Evolutionary conservation across 257 asterid genomes (phyloP).

Genomic region (Scutellaria minor): DNA sequence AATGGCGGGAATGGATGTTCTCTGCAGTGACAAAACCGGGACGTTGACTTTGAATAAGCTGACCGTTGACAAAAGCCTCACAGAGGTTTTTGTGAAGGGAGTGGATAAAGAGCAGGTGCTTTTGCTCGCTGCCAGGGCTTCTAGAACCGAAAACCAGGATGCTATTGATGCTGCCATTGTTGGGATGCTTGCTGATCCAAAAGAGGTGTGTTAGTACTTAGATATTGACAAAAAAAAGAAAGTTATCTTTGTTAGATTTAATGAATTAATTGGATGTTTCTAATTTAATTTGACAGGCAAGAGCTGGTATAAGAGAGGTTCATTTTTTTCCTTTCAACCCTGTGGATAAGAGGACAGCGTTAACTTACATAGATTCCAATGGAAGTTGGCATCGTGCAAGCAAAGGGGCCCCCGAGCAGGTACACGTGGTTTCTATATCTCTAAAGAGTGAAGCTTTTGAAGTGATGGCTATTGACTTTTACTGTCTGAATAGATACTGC

Average conservation of each 20-base stretch:
- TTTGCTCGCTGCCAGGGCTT: conserved; percentile 86
- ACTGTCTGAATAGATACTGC: conserved; percentile 53
- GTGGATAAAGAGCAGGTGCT: conserved; percentile 74
- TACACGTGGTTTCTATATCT: conserved; percentile 20
- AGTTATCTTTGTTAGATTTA: not conserved
- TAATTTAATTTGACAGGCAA: conserved; percentile 52
- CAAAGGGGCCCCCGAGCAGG: conserved; percentile 99
- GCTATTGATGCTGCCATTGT: conserved; percentile 96
- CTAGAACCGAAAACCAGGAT: conserved; percentile 87
- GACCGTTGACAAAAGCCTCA: conserved; percentile 71
- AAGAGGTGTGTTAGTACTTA: conserved; percentile 56
- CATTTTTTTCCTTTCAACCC: conserved; percentile 95
- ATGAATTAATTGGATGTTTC: not conserved
- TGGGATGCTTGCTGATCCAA: conserved; percentile 95
- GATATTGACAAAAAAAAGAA: not conserved
- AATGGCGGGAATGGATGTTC: conserved; percentile 97
- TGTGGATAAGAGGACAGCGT: conserved; percentile 91
- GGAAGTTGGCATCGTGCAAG: conserved; percentile 91
- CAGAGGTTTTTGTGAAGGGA: conserved; percentile 77
- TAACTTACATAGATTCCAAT: conserved; percentile 76
- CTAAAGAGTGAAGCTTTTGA: too few species aligned
- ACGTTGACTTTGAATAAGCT: conserved; percentile 88
- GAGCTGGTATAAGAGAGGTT: conserved; percentile 80
- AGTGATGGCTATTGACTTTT: conserved; percentile 1
- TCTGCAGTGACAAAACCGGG: conserved; percentile 94